Evolutionary conservation across 2,329 filamentous ascomycete genomes (phyloP), one percentile per base, ranked within the genome.

Genomic region (Talaromyces sp.): DNA sequence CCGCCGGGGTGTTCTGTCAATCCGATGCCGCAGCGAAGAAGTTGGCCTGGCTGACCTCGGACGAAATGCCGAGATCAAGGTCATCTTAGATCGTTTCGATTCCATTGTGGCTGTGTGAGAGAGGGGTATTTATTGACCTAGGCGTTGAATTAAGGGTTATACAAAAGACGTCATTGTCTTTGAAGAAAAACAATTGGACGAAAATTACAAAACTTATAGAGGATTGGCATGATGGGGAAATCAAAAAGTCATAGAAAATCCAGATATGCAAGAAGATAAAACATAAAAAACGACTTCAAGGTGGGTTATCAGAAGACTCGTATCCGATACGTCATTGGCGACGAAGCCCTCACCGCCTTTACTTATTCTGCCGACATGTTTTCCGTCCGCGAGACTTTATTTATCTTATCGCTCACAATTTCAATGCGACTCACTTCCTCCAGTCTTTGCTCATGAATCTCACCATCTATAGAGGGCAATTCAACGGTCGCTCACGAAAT

Each of bases 31-130:
- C 11, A 70, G 59, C 11, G 60, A 39, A 30, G 71, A 69, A 2
- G 68, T 68, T 19, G 57, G 57, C 10, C 72, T 69, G 8, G 67
- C 69, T 15, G 72, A 75, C 9, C 67, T 72, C 44, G 72, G 72
- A 15, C 70, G 69, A 63, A 74, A 74, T 22, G 72, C 72, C 19
- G 72, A 73, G 19, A 75, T 72, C 33, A 73, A 61, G 33, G 70
- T 68, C 72, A 72, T 70, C 19, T 53, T 53, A 17, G 27, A 32
- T 30, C 49, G 49, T n/a, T 11, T 30, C 19, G 49, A 32, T 4
- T 53, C 49, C 49, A 32, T 53, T 30, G 27, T 53, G 32, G 25
- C 22, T 22, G 17, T 53, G 19, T 30, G 10, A 30, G 15, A 27
- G 17, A 53, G 19, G 27, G 11, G 6, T 11, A 6, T 5, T 19